Evolutionary conservation across 1,284 basidiomycete species (phyloP).

Genomic region (Caloboletus firmus): DNA sequence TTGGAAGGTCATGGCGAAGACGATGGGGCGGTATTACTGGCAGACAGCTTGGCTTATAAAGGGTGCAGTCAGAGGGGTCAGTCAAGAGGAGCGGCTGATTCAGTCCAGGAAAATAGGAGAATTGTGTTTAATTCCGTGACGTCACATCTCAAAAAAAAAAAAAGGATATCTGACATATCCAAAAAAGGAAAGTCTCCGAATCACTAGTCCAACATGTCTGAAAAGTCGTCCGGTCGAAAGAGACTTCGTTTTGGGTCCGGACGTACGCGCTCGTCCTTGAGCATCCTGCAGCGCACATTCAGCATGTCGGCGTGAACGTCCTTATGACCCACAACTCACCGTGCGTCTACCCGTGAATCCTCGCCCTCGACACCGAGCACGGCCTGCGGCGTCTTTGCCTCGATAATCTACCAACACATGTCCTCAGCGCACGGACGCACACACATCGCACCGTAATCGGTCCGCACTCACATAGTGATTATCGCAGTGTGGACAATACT

Average conservation of each 20-base stretch:
- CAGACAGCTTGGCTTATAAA: conserved; percentile 13
- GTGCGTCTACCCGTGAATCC: conserved; percentile 82
- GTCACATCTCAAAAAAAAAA: conserved; percentile 11
- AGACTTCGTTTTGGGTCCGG: conserved; percentile 50
- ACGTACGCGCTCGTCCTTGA: conserved; percentile 70
- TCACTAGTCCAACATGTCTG: conserved; percentile 11
- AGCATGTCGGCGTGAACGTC: background rate
- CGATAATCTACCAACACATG: conserved; percentile 67
- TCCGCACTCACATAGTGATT: conserved; percentile 84
- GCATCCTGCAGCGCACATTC: conserved; percentile 47
- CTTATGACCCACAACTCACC: conserved; percentile 45
- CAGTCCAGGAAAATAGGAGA: conserved; percentile 21
- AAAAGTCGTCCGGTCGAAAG: conserved; percentile 41
- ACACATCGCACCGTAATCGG: background rate
- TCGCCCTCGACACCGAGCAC: conserved; percentile 87
- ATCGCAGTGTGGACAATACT: conserved; percentile 97
- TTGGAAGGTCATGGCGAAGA: conserved; percentile 17
- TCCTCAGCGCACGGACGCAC: background rate
- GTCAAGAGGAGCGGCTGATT: conserved; percentile 15
- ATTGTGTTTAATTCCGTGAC: conserved; percentile 20
- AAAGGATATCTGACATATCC: conserved; percentile 17
- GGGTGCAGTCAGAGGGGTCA: conserved; percentile 3
- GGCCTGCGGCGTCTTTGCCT: conserved; percentile 89
- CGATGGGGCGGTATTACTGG: background rate
- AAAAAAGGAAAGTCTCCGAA: conserved; percentile 12